phyloP scores from a whole-genome alignment of 176 grass and related monocot species.

The Cymbopogon citratus region DNA sequence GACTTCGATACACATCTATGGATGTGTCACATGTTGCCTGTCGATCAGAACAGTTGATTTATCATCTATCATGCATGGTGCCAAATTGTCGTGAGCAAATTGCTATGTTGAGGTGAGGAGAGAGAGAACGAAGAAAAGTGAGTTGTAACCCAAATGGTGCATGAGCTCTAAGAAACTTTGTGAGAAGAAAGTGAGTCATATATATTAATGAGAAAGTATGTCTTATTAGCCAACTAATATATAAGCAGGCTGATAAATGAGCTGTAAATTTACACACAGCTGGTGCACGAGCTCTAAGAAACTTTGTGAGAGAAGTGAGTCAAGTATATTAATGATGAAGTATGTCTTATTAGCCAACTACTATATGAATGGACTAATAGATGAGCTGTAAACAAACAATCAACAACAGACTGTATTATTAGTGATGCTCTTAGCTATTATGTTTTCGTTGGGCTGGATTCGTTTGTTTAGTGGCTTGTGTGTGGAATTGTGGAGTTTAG shows the following conservation, averaged over 20 bases:
- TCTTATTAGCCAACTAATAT: neutral
- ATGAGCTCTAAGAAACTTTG: no score
- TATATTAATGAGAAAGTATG: neutral
- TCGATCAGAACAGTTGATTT: no score
- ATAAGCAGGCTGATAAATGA: no score
- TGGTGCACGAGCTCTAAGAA: no score
- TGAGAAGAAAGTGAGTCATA: neutral
- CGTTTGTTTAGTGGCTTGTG: neutral
- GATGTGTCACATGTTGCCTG: no score
- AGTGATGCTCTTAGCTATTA: neutral
- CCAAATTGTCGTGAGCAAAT: no score
- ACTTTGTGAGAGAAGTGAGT: neutral
- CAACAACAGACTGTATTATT: neutral
- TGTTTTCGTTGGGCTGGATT: neutral
- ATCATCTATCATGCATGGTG: no score
- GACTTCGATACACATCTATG: no score
- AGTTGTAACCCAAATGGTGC: no score
- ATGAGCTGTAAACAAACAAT: neutral
- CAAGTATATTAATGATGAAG: neutral
- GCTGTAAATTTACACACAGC: no score
- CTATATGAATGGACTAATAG: neutral
- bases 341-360: neutral
- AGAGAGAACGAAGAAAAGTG: no score
- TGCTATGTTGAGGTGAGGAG: no score
- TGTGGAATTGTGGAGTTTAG: neutral